Evolutionary conservation across 108 stramenopile genomes (phyloP), one percentile per base, ranked within the genome.

Genomic region (Aurantiochytrium sp.): DNA sequence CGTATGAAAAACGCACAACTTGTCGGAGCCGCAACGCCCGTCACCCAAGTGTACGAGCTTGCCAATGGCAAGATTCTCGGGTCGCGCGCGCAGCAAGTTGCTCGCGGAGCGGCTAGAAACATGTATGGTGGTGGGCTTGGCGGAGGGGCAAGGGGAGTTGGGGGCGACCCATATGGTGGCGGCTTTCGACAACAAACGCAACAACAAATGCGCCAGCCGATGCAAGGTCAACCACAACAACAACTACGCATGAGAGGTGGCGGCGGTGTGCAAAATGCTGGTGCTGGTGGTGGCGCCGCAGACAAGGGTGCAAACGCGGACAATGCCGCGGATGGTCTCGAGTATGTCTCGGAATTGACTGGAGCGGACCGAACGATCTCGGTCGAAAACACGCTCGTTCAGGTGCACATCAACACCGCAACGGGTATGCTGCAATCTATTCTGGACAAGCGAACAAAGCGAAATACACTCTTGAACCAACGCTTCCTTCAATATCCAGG

Each of bases 371-470:
- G 51, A 28, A 53, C 51, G 44, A 23, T 83, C 3, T 47, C 12
- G 12, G 28, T 83, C n/a, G 76, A 83, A 35, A 83, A 83, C 28
- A 0, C 19, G 49, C n/a, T 83, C 51, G 49, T 83, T 12, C 51
- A 53, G 23, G 23, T 83, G 12, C 51, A 47, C 51, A 23, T 83
- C 51, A 83, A 83, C 76, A 83, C 76, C 51, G 51, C 45, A 6
- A 83, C 76, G 12, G 76, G 76, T 6, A 47, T 83, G 76, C 49
- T 83, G 76, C 76, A 83, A 23, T 47, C 76, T 12, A 53, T 83
- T 35, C 45, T 53, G 12, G 76, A 83, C 76, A 83, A 83, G 76
- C 76, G 76, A 12, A 83, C 76, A 6, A 83, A 83, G 76, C 76
- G 76, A 23, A 83, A 28, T 3, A 83, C 76, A 6, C 6, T 83